phyloP scores from a whole-genome alignment of 1,139 yeast species.

The Starmera stellimalicola region DNA sequence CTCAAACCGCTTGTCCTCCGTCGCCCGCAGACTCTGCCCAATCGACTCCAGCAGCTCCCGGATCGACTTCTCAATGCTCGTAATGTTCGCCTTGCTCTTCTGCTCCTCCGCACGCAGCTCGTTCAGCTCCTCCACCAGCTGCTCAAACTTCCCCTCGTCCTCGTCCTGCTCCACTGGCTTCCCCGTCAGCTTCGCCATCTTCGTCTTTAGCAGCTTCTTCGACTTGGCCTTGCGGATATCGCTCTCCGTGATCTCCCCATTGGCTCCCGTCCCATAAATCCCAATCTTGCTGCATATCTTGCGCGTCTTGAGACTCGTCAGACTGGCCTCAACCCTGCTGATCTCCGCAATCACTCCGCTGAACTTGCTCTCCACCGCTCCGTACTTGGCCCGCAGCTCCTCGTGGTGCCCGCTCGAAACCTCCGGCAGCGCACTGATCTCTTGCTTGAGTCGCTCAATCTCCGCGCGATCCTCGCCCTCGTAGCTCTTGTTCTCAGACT shows the following conservation, averaged over 20 bases:
- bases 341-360: slow-evolving; percentile 67
- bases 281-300: slow-evolving; percentile 55
- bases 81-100: slow-evolving; percentile 22
- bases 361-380: slow-evolving; percentile 54
- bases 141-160: slow-evolving; percentile 43
- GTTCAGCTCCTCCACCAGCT: slow-evolving; percentile 41
- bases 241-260: slow-evolving; percentile 74
- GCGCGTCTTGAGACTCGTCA: slow-evolving; percentile 45
- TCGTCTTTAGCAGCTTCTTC: slow-evolving; percentile 66
- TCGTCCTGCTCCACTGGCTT: slow-evolving; percentile 43
- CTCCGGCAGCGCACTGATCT: slow-evolving; percentile 34
- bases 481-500: slow-evolving; percentile 17
- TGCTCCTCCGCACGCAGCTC: slow-evolving; percentile 17
- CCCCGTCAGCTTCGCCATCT: slow-evolving; percentile 93
- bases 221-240: slow-evolving; percentile 75
- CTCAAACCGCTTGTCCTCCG: slow-evolving; percentile 24
- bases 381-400: slow-evolving; percentile 23
- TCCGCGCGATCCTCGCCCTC: slow-evolving; percentile 28
- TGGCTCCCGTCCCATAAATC: slow-evolving; percentile 86
- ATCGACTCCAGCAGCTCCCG: slow-evolving; percentile 22
- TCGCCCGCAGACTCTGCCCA: slow-evolving; percentile 12
- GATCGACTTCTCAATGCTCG: slow-evolving; percentile 24
- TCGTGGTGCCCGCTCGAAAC: slow-evolving; percentile 24
- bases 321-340: slow-evolving; percentile 54
- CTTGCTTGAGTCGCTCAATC: slow-evolving; percentile 54